A percentile compares a stretch with the other conserved stretches of the same genome.
Evolutionary conservation across 2,329 filamentous ascomycete genomes (phyloP).

Genomic region (Raffaelea arxii): DNA sequence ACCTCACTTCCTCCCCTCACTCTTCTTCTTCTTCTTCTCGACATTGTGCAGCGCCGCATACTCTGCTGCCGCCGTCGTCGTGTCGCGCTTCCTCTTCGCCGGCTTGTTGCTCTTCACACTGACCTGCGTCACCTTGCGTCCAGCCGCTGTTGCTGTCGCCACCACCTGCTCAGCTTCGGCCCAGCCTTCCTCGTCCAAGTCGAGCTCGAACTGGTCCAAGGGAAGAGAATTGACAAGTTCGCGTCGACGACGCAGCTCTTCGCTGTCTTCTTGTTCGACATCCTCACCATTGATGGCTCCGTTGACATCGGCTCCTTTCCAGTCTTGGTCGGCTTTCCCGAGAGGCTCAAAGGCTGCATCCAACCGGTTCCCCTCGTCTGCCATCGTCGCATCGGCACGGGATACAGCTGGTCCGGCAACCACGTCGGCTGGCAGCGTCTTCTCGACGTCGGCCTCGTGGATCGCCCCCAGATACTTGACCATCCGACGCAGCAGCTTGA

Average conservation of each 20-base stretch:
- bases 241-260: slow-evolving; percentile 71
- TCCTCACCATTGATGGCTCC: slow-evolving; percentile 68
- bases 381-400: slow-evolving; percentile 48
- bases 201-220: slow-evolving; percentile 69
- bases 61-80: slow-evolving; percentile 45
- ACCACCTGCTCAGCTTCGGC: slow-evolving; percentile 69
- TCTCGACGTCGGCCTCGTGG: slow-evolving; percentile 63
- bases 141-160: slow-evolving; percentile 31
- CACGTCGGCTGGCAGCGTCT: slow-evolving; percentile 47
- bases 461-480: slow-evolving; percentile 67
- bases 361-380: slow-evolving; percentile 59
- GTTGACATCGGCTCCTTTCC: slow-evolving; percentile 54
- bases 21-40: slow-evolving; percentile 42
- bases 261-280: slow-evolving; percentile 58
- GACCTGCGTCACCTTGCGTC: slow-evolving; percentile 42
- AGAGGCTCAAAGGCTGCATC: slow-evolving; percentile 61
- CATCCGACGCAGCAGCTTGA: slow-evolving; percentile 88
- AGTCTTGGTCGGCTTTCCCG: slow-evolving; percentile 61
- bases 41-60: slow-evolving; percentile 49
- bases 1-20: too few relatives aligned
- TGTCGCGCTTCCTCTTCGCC: slow-evolving; percentile 60
- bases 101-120: slow-evolving; percentile 69
- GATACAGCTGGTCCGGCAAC: slow-evolving; percentile 46
- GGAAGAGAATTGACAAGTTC: slow-evolving; percentile 86
- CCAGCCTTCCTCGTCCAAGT: slow-evolving; percentile 50